A percentile compares a stretch with the other conserved stretches of the same genome.
Conservation (phyloP, 148 eudicot species). For the Arctostaphylos glauca region DNA sequence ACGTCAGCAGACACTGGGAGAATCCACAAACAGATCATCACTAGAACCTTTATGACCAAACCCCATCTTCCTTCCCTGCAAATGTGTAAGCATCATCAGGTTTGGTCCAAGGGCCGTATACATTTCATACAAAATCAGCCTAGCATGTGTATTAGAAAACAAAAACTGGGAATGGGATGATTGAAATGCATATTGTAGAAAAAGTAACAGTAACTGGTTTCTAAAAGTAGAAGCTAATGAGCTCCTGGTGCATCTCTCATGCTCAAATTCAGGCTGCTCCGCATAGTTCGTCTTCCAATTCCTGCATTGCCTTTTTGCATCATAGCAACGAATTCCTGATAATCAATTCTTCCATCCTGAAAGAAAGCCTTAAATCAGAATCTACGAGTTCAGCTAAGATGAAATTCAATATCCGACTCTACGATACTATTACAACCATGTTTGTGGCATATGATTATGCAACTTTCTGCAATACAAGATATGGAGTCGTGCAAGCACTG, state of each 20-base stretch:
- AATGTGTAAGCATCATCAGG: background rate
- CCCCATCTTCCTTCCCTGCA: background rate
- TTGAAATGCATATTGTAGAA: constrained; percentile 9
- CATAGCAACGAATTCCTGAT: constrained; percentile 91
- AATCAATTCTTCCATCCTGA: constrained; percentile 86
- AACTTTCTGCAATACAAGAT: constrained; percentile 4
- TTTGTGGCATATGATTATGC: background rate
- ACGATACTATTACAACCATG: background rate
- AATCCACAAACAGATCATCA: background rate
- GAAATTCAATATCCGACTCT: background rate
- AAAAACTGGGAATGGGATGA: background rate
- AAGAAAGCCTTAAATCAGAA: background rate
- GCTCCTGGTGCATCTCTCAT: constrained; percentile 69
- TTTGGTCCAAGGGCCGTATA: background rate
- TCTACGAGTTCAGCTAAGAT: background rate
- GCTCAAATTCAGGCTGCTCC: constrained; percentile 71
- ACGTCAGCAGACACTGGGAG: background rate
- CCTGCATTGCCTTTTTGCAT: constrained; percentile 78
- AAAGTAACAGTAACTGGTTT: constrained; percentile 16
- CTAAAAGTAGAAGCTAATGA: constrained; percentile 28
- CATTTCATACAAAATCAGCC: background rate
- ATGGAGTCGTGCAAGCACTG: background rate
- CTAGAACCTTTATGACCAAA: too few species aligned
- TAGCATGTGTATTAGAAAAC: background rate
- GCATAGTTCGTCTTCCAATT: constrained; percentile 89